phyloP scores from a whole-genome alignment of 2,329 filamentous ascomycete species.

The Paecilomyces variotii region DNA sequence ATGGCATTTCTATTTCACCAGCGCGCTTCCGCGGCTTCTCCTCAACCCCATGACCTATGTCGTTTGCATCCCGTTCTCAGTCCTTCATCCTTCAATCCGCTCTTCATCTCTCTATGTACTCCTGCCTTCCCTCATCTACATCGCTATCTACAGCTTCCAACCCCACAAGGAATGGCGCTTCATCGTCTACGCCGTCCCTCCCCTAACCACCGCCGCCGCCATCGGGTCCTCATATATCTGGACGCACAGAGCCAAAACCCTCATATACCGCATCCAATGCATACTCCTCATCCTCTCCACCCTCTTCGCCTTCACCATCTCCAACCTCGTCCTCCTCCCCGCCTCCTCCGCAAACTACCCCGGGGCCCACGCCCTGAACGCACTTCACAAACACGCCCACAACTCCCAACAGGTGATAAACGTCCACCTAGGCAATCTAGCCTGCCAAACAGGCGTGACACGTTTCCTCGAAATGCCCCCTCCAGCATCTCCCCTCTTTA shows the following conservation, averaged over 20 bases:
- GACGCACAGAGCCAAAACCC: conserved; percentile 55
- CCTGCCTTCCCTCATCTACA: conserved; percentile 62
- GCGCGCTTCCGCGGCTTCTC: conserved; percentile 71
- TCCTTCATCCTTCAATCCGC: conserved; percentile 46
- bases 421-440: conserved; percentile 53
- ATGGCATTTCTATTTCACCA: conserved; percentile 78
- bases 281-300: conserved; percentile 53
- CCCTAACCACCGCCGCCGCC: conserved; percentile 69
- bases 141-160: conserved; percentile 74
- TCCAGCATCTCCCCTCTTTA: conserved; percentile 9
- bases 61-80: conserved; percentile 43
- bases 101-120: conserved; percentile 47
- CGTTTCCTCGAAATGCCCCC: conserved; percentile 45
- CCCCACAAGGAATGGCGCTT: conserved; percentile 97
- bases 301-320: conserved; percentile 51
- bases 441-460: conserved; percentile 57
- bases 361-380: conserved; percentile 66
- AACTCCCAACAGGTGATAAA: conserved; percentile 19
- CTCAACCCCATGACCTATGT: conserved; percentile 64
- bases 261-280: conserved; percentile 48
- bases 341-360: conserved; percentile 90
- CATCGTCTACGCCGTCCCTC: conserved; percentile 78
- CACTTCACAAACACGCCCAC: conserved; percentile 27
- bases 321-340: conserved; percentile 63
- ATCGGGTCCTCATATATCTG: conserved; percentile 65